phyloP scores from a whole-genome alignment of 208 protist genomes.

The Novymonas esmeraldas region DNA sequence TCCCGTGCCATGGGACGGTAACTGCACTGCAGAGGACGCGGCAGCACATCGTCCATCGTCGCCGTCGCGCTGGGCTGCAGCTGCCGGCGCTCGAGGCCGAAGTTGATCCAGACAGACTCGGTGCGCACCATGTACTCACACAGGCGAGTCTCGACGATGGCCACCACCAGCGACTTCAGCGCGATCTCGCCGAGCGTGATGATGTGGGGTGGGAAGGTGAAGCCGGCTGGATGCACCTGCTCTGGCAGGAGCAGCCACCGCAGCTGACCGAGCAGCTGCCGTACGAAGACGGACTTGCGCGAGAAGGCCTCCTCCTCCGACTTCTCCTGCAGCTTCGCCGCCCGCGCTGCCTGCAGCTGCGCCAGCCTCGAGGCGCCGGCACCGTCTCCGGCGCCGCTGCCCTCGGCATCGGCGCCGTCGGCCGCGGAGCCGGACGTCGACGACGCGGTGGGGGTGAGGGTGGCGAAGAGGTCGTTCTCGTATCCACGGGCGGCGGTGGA shows the following conservation, averaged over 20 bases:
- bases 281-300: slow-evolving; percentile 86
- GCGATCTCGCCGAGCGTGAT: slow-evolving; percentile 80
- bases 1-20: slow-evolving; percentile 70
- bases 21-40: slow-evolving; percentile 55
- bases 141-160: slow-evolving; percentile 78
- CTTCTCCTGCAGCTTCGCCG: slow-evolving; percentile 55
- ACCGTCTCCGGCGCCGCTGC: background rate
- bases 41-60: slow-evolving; percentile 51
- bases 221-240: slow-evolving; percentile 82
- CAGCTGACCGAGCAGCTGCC: slow-evolving; percentile 86
- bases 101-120: slow-evolving; percentile 86
- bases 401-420: slow-evolving; percentile 21
- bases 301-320: slow-evolving; percentile 88
- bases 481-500: slow-evolving; percentile 66
- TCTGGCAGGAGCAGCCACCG: slow-evolving; percentile 79
- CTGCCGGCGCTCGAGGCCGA: slow-evolving; percentile 77
- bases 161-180: slow-evolving; percentile 79
- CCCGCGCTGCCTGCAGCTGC: slow-evolving; percentile 21
- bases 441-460: slow-evolving; percentile 4
- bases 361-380: background rate
- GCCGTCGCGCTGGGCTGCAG: slow-evolving; percentile 49
- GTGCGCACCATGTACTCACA: slow-evolving; percentile 92
- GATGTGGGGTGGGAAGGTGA: slow-evolving; percentile 79
- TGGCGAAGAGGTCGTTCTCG: slow-evolving; percentile 29
- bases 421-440: background rate